These are phyloP conservation scores for Inga leiocalycina DNA, from an alignment of 306 rosid genomes.

Conservation along the genomic window DNA sequence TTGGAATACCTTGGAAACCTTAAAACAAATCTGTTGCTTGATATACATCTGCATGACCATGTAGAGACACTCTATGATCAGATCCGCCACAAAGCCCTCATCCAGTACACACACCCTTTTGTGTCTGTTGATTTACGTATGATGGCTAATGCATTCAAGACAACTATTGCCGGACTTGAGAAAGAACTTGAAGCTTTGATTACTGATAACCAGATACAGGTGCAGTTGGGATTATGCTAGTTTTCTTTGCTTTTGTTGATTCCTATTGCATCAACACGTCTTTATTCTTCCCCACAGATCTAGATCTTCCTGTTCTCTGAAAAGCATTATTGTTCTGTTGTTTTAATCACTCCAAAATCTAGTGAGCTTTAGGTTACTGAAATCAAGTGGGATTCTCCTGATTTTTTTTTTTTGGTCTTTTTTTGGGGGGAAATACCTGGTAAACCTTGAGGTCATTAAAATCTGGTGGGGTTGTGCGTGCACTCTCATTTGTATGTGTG, in stretches of 20 bases:
- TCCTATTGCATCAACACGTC: background rate
- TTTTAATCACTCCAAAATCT: background rate
- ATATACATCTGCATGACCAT: slow-evolving; percentile 94
- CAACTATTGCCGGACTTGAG: slow-evolving; percentile 83
- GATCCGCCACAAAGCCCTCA: slow-evolving; percentile 72
- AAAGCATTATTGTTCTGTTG: background rate
- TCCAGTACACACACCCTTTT: slow-evolving; percentile 81
- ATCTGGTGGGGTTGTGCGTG: background rate
- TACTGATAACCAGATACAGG: slow-evolving; percentile 96
- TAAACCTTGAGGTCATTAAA: too few species aligned
- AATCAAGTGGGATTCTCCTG: background rate
- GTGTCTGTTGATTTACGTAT: slow-evolving; percentile 82
- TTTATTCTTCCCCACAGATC: background rate
- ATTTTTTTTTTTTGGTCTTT: too few species aligned
- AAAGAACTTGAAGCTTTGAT: slow-evolving; percentile 98
- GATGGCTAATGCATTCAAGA: slow-evolving; percentile 99
- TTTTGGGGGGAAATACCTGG: too few species aligned
- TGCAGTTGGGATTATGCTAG: slow-evolving; percentile 37
- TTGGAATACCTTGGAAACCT: slow-evolving; percentile 95
- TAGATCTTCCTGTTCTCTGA: background rate
- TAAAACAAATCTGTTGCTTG: slow-evolving; percentile 79
- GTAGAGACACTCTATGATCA: slow-evolving; percentile 89
- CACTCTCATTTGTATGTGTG: too few species aligned
- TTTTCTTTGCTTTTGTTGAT: slow-evolving; percentile 6
- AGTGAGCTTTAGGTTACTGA: background rate